phyloP scores from a whole-genome alignment of 2,329 filamentous ascomycete species.

The Ophiostoma sp. region DNA sequence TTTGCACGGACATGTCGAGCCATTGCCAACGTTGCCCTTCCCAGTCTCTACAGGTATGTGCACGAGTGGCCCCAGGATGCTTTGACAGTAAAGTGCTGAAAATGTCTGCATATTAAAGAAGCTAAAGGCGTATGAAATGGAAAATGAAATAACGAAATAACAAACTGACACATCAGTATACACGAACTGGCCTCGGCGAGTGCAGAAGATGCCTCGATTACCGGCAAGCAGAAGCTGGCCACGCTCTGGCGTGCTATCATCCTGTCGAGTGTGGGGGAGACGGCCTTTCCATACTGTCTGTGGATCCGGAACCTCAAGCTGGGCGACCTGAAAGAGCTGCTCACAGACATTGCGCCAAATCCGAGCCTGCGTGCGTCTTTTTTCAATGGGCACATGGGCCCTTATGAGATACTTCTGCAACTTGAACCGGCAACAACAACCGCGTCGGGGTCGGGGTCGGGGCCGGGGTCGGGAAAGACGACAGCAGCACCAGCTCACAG shows the following conservation, averaged over 20 bases:
- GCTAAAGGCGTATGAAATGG: no score
- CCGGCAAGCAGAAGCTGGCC: constrained; percentile 48
- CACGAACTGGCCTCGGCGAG: neutral
- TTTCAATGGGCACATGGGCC: constrained; percentile 40
- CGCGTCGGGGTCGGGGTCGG: no score
- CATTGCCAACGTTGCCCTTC: constrained; percentile 55
- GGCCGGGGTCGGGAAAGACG: constrained; percentile 11
- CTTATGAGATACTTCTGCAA: constrained; percentile 32
- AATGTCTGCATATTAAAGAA: neutral
- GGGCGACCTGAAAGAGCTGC: constrained; percentile 53
- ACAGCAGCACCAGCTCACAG: constrained; percentile 14
- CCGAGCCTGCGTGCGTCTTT: constrained; percentile 34
- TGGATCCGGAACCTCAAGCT: constrained; percentile 62
- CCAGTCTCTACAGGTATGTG: constrained; percentile 57
- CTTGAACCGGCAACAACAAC: neutral
- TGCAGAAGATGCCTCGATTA: constrained; percentile 39
- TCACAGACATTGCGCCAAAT: constrained; percentile 46
- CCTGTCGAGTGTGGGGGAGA: constrained; percentile 57
- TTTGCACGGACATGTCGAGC: constrained; percentile 52
- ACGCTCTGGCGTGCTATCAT: constrained; percentile 65
- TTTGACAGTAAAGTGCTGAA: neutral
- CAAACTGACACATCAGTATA: neutral
- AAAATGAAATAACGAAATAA: neutral
- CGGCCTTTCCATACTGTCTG: constrained; percentile 62
- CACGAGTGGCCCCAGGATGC: neutral